Conservation (phyloP, 345 rosid species). For the Eucalyptus shirleyi region DNA sequence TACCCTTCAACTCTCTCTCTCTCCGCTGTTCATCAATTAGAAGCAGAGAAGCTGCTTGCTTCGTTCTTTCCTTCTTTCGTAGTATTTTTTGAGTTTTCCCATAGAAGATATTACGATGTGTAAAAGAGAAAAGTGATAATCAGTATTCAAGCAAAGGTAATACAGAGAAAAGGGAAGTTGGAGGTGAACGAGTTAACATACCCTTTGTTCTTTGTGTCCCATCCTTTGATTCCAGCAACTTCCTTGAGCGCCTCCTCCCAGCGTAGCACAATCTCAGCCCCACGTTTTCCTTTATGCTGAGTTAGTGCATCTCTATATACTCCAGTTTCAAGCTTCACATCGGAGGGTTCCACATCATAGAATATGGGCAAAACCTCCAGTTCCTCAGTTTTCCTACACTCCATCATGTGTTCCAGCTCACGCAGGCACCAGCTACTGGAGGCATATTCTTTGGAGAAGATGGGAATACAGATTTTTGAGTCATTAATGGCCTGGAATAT, state of each 20-base stretch:
- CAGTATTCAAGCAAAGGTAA: too few species aligned
- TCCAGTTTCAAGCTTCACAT: neutral
- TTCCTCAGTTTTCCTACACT: neutral
- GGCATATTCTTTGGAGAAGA: neutral
- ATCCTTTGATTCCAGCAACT: neutral
- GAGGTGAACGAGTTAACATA: neutral
- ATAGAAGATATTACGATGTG: too few species aligned
- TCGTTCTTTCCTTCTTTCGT: too few species aligned
- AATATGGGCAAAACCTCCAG: neutral
- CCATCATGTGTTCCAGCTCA: neutral
- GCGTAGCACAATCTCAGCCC: neutral
- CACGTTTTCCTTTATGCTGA: neutral
- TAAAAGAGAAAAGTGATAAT: too few species aligned
- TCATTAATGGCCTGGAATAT: neutral
- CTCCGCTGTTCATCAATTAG: too few species aligned
- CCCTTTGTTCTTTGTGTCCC: neutral
- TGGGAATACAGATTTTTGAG: neutral
- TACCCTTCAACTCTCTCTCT: too few species aligned
- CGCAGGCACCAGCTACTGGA: neutral
- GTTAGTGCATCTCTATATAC: neutral
- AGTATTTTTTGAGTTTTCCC: too few species aligned
- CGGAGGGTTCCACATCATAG: neutral
- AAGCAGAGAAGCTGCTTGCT: too few species aligned
- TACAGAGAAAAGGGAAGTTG: neutral
- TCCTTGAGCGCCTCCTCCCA: neutral